Evolutionary conservation across 2,329 filamentous ascomycete genomes (phyloP).

Genomic region (Alternaria brassicae): DNA sequence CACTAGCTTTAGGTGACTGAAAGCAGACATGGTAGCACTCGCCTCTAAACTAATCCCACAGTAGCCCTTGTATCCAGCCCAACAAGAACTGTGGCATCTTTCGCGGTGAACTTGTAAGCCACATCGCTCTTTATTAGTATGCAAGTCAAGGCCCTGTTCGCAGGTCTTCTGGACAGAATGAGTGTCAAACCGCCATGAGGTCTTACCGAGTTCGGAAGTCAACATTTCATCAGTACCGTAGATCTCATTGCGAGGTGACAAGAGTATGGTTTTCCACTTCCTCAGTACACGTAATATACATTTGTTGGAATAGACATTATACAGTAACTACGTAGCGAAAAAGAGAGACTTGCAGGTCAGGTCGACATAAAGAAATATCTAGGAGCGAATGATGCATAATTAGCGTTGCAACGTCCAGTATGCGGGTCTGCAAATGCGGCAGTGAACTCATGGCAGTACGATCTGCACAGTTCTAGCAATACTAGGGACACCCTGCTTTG

Average conservation of each 20-base stretch:
- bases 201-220: background rate
- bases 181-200: background rate
- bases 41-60: background rate
- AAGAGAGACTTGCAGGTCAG: background rate
- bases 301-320: background rate
- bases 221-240: background rate
- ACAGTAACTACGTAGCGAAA: background rate
- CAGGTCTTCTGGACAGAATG: background rate
- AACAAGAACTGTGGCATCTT: background rate
- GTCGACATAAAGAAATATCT: background rate
- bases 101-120: background rate
- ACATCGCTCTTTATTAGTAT: background rate
- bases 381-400: background rate
- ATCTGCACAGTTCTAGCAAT: slow-evolving; percentile 31
- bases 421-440: background rate
- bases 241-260: background rate
- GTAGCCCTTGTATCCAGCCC: background rate
- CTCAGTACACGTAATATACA: background rate
- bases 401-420: slow-evolving; percentile 1
- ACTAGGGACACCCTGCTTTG: slow-evolving; percentile 29
- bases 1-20: background rate
- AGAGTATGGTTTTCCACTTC: background rate
- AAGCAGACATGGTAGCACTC: background rate
- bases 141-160: background rate
- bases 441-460: slow-evolving; percentile 14